Evolutionary conservation across 2,329 filamentous ascomycete species (phyloP), one percentile per base, ranked within the genome.

Genomic region (Chrysoporthe deuterocubensis): DNA sequence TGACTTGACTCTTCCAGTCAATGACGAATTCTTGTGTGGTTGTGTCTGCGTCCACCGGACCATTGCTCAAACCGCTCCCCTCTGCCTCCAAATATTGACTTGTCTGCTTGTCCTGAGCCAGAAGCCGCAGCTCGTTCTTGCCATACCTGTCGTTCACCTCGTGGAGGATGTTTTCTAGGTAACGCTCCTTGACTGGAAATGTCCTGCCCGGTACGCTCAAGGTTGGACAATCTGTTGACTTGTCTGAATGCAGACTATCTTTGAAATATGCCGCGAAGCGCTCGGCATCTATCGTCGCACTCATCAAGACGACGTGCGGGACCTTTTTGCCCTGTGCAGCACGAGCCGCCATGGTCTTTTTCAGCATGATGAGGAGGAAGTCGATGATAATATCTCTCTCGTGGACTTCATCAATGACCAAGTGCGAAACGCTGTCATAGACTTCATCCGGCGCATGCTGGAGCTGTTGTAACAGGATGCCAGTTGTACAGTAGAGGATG

Each of bases 401-500:
- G 40, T 69, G 67, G 26, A 85, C 81, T 73, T 86, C 84, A 70
- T 86, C 83, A 66, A 86, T 79, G 52, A 86, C 72, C 21, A 86
- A 74, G 71, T 86, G 82, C 3, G 83, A 83, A 42, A 80, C 72
- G 1, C 74, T 75, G 62, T 81, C 77, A 40, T 85, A 70, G 21
- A 79, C 71, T 1, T 74, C 72, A 64, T 83, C 78, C 2, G 78
- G 72, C 56, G 76, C 71, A 67, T 77, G 73, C 65, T 82, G 79
- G 26, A 86, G 75, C 66, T 81, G 77, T 63, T 79, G 78, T 37
- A 85, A 74, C 32, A 85, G 72, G 26, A 84, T 78, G n/a, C 83
- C 83, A 2, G 81, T 81, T 1, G 84, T 86, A 73, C 82, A 84
- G 72, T 81, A 86, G 1, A 76, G 81, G 69, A 86, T 82, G 67